Evolutionary conservation across 495 filamentous ascomycete species (phyloP).

Genomic region (Amphirosellinia nigrospora): DNA sequence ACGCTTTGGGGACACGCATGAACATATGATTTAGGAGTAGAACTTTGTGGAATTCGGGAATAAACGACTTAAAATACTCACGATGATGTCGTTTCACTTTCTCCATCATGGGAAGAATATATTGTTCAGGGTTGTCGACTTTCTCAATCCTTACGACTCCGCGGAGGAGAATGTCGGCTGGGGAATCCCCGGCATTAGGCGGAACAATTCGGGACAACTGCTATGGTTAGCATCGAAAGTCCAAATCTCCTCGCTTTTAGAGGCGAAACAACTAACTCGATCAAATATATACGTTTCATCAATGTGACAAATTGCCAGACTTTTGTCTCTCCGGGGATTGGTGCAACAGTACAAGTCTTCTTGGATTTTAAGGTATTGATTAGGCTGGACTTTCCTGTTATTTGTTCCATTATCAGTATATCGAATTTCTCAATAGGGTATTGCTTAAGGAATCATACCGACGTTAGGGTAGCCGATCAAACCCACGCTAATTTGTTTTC

Average conservation of each 20-base stretch:
- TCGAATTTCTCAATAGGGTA: too few species aligned
- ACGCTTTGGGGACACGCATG: too few species aligned
- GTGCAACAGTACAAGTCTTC: constrained; percentile 92
- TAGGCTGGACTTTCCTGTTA: constrained; percentile 83
- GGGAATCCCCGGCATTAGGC: constrained; percentile 78
- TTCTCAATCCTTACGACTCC: constrained; percentile 95
- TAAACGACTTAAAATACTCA: too few species aligned
- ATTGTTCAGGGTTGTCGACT: constrained; percentile 93
- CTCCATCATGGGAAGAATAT: constrained; percentile 81
- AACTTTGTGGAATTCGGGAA: too few species aligned
- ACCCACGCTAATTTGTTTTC: constrained; percentile 90
- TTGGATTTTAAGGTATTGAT: constrained; percentile 94
- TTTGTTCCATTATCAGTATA: too few species aligned
- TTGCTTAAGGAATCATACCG: constrained; percentile 60
- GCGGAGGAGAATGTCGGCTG: constrained; percentile 87
- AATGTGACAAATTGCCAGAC: constrained; percentile 98
- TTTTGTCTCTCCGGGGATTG: constrained; percentile 94
- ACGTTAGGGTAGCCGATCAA: constrained; percentile 85
- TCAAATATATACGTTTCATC: constrained; percentile 96
- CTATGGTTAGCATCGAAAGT: neutral
- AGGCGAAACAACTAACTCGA: constrained; percentile 57
- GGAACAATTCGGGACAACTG: constrained; percentile 88
- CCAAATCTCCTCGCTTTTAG: too few species aligned
- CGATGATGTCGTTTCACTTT: constrained; percentile 83
- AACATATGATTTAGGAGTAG: too few species aligned